Conservation (phyloP, 768 basidiomycete species). For the Pleurotus salmoneostramineus region DNA sequence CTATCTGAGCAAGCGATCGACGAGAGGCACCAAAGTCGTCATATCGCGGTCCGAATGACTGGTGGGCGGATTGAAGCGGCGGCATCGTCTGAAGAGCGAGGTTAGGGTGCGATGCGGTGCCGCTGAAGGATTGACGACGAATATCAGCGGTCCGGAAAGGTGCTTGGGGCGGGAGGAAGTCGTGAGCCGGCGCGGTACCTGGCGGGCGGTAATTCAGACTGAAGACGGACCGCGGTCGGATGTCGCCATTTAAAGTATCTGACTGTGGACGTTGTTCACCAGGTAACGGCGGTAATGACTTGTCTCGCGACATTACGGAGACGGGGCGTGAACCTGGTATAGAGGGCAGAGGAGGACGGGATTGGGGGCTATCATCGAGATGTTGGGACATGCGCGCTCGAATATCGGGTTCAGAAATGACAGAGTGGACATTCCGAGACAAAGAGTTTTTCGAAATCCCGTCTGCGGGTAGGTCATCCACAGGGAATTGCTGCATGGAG, state of each 20-base stretch:
- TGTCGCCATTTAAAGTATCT: conserved; percentile 33
- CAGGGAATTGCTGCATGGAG: conserved; percentile 25
- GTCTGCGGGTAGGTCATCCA: conserved; percentile 19
- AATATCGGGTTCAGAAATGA: conserved; percentile 61
- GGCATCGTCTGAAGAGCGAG: conserved; percentile 50
- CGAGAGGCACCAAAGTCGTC: conserved; percentile 74
- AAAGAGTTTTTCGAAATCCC: not conserved
- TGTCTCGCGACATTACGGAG: conserved; percentile 49
- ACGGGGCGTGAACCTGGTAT: conserved; percentile 14
- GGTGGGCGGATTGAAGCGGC: conserved; percentile 19
- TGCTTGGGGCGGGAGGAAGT: conserved; percentile 58
- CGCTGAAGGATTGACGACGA: conserved; percentile 77
- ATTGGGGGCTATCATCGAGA: conserved; percentile 22
- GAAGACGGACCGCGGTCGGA: conserved; percentile 64
- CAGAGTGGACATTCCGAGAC: conserved; percentile 44
- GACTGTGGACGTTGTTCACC: conserved; percentile 38
- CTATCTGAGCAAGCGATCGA: conserved; percentile 47
- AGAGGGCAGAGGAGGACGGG: conserved; percentile 20
- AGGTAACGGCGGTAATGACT: conserved; percentile 76
- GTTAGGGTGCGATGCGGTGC: conserved; percentile 55
- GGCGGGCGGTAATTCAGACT: conserved; percentile 45
- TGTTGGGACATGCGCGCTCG: conserved; percentile 39
- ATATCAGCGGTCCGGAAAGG: conserved; percentile 55
- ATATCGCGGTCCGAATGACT: conserved; percentile 42
- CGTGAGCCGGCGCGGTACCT: conserved; percentile 39